Evolutionary conservation across 208 protist species (phyloP).

Genomic region (Leishmania lainsoni): DNA sequence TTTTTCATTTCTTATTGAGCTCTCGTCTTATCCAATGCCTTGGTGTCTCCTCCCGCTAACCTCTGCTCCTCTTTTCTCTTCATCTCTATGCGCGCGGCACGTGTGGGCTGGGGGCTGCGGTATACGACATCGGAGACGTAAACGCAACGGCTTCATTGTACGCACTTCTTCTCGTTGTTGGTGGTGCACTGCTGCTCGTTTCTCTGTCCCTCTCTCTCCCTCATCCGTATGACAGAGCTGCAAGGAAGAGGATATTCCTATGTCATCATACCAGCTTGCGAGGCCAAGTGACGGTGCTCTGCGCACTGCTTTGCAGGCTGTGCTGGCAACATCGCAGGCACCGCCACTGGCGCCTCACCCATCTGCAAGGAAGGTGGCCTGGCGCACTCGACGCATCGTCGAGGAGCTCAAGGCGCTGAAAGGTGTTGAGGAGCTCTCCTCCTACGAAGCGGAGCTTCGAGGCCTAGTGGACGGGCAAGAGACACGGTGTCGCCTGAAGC

Average conservation of each 20-base stretch:
- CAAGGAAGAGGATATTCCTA: background rate
- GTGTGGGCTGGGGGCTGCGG: background rate
- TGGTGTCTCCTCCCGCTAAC: background rate
- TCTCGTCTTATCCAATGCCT: background rate
- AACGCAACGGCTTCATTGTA: no score
- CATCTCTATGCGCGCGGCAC: background rate
- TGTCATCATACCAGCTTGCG: background rate
- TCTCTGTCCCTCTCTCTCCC: background rate
- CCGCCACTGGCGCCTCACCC: constrained; percentile 30
- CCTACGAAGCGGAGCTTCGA: constrained; percentile 59
- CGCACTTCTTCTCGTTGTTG: background rate
- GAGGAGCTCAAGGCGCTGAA: constrained; percentile 53
- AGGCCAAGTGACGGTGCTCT: constrained; percentile 19
- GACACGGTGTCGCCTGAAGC: constrained; percentile 47
- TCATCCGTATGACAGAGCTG: background rate
- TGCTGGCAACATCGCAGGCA: constrained; percentile 10
- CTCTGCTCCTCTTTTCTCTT: background rate
- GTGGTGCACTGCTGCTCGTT: background rate
- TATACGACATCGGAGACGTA: background rate
- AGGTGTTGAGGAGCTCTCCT: constrained; percentile 27
- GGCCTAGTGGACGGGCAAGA: constrained; percentile 55
- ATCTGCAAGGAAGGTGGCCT: constrained; percentile 27
- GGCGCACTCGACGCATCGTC: constrained; percentile 63
- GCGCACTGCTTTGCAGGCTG: constrained; percentile 30
- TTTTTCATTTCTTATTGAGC: background rate